These are phyloP conservation scores for Cercospora sojina DNA, from an alignment of 2,329 filamentous ascomycete genomes.

Conservation along the genomic window DNA sequence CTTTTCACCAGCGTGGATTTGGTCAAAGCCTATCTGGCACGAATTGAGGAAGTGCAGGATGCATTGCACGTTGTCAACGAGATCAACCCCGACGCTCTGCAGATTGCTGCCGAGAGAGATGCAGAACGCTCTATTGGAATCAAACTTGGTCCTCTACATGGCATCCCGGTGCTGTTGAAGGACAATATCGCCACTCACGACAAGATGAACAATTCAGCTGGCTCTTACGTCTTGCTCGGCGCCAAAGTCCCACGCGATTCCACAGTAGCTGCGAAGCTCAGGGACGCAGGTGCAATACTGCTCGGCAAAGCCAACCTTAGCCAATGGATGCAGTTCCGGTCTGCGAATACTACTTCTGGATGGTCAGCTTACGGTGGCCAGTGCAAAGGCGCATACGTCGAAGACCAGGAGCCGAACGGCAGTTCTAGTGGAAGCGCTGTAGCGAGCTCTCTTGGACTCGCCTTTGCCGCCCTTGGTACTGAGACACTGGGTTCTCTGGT, in stretches of 20 bases:
- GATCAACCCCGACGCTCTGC: slow-evolving; percentile 11
- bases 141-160: slow-evolving; percentile 41
- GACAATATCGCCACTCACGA: slow-evolving; percentile 27
- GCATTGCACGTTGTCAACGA: slow-evolving; percentile 14
- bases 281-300: slow-evolving; percentile 19
- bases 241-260: slow-evolving; percentile 18
- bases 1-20: slow-evolving; percentile 25
- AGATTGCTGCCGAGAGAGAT: slow-evolving; percentile 40
- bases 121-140: slow-evolving; percentile 39
- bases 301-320: slow-evolving; percentile 26
- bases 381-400: slow-evolving; percentile 15
- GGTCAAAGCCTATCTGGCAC: slow-evolving; percentile 7
- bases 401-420: slow-evolving; percentile 11
- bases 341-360: slow-evolving; percentile 10
- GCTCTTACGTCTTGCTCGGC: slow-evolving; percentile 19
- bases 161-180: slow-evolving; percentile 44
- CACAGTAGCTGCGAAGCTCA: slow-evolving; percentile 16
- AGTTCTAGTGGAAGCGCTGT: slow-evolving; percentile 19
- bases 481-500: slow-evolving; percentile 17
- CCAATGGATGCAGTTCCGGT: slow-evolving; percentile 15
- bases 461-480: slow-evolving; percentile 40
- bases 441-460: slow-evolving; percentile 6
- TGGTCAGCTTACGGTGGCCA: slow-evolving; percentile 22
- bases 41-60: slow-evolving; percentile 7
- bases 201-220: slow-evolving; percentile 19